A percentile compares a stretch with the other conserved stretches of the same genome.
phyloP scores from a whole-genome alignment of 768 basidiomycete species.

The Agrocybe chaxingu region DNA sequence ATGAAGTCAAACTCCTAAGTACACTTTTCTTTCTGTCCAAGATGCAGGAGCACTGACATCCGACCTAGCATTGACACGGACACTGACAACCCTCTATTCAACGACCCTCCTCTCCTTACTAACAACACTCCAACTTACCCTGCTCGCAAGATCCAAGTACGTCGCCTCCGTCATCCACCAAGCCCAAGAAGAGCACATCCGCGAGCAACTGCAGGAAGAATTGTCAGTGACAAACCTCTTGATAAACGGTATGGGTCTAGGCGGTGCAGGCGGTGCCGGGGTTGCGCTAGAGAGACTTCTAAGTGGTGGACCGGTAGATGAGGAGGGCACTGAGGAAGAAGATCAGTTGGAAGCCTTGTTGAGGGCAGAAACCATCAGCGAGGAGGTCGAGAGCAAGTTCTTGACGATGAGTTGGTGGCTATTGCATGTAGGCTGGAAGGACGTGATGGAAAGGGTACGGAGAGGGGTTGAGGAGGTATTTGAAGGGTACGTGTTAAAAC shows the following conservation, averaged over 20 bases:
- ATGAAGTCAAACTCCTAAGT: slow-evolving; percentile 89
- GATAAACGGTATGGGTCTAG: not conserved
- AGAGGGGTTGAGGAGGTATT: slow-evolving; percentile 80
- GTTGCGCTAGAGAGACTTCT: not conserved
- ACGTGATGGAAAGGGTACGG: slow-evolving; percentile 70
- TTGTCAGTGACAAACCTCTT: slow-evolving; percentile 37
- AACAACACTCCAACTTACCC: slow-evolving; percentile 80
- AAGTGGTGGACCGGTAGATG: slow-evolving; percentile 2
- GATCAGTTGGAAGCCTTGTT: slow-evolving; percentile 10
- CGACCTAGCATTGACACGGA: slow-evolving; percentile 75
- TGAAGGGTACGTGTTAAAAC: slow-evolving; percentile 56
- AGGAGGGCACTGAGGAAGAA: slow-evolving; percentile 20
- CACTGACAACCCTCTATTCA: slow-evolving; percentile 83
- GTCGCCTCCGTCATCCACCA: slow-evolving; percentile 61
- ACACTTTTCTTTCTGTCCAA: slow-evolving; percentile 19
- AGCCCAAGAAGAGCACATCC: slow-evolving; percentile 56
- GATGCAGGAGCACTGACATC: not conserved
- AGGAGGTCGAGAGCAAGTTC: slow-evolving; percentile 76
- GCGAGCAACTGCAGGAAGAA: slow-evolving; percentile 40
- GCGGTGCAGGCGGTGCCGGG: slow-evolving; percentile 8
- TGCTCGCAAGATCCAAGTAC: slow-evolving; percentile 82
- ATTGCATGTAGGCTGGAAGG: slow-evolving; percentile 88
- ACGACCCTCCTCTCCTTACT: slow-evolving; percentile 83
- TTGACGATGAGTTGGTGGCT: slow-evolving; percentile 93
- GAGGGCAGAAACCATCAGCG: slow-evolving; percentile 30